Evolutionary conservation across 2,329 filamentous ascomycete species (phyloP).

Genomic region (Scolecobasidium constrictum): DNA sequence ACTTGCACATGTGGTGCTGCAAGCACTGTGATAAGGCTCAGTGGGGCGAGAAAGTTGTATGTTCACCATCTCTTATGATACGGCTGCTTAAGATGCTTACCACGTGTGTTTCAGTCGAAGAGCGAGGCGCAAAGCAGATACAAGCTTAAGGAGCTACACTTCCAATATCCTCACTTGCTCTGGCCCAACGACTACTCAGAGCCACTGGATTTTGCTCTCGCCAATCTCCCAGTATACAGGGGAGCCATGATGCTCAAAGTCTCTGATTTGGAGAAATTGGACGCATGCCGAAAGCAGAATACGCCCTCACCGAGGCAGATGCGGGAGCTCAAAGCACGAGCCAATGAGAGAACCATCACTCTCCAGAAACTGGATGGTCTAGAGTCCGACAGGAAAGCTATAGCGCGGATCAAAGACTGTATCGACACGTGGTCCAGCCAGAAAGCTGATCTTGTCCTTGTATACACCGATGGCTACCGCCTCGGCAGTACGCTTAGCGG

Average conservation of each 20-base stretch:
- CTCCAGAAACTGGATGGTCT: too few relatives aligned
- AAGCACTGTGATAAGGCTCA: slow-evolving; percentile 4
- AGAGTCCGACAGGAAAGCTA: too few relatives aligned
- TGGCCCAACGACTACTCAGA: neutral
- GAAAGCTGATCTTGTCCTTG: too few relatives aligned
- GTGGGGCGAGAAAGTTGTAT: slow-evolving; percentile 3
- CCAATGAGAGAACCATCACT: too few relatives aligned
- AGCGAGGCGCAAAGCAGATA: neutral
- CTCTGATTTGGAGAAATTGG: too few relatives aligned
- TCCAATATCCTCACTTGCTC: slow-evolving; percentile 1
- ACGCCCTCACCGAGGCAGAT: too few relatives aligned
- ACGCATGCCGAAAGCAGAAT: too few relatives aligned
- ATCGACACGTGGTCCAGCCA: too few relatives aligned
- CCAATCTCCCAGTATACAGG: neutral
- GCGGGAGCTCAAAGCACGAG: too few relatives aligned
- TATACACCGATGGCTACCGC: too few relatives aligned
- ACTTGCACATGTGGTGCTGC: slow-evolving; percentile 7
- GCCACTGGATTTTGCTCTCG: neutral
- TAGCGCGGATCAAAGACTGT: too few relatives aligned
- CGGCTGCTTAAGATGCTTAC: neutral
- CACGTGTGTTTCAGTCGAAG: slow-evolving; percentile 1
- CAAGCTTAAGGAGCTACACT: slow-evolving; percentile 6
- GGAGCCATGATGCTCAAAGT: neutral
- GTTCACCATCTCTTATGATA: neutral
- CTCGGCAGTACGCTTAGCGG: too few relatives aligned